Evolutionary conservation across 495 filamentous ascomycete genomes (phyloP).

Genomic region (Talaromyces thailandensis): DNA sequence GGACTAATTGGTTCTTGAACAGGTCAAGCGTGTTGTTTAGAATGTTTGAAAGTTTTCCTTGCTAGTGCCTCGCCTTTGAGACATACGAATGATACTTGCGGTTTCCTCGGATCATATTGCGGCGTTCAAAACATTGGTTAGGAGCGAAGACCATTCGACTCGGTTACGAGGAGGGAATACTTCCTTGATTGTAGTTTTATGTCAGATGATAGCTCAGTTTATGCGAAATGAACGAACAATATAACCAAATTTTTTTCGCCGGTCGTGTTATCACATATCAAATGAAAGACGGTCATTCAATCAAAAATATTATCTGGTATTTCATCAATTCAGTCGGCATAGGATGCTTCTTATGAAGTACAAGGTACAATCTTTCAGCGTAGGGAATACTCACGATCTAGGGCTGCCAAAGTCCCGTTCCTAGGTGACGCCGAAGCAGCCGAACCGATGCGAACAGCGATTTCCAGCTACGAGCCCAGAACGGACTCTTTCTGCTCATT

Average conservation of each 20-base stretch:
- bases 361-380: not conserved
- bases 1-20: conserved; percentile 8
- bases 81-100: not conserved
- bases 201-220: not conserved
- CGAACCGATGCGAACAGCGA: not conserved
- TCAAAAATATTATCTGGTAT: too few relatives aligned
- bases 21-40: conserved; percentile 29
- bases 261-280: too few relatives aligned
- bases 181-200: not conserved
- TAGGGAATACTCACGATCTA: not conserved
- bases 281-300: too few relatives aligned
- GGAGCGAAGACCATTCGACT: not conserved
- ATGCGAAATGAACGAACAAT: not conserved
- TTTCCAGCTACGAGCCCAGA: not conserved
- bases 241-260: not conserved
- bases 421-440: not conserved
- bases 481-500: not conserved
- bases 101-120: not conserved
- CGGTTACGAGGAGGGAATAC: not conserved
- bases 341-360: not conserved
- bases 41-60: not conserved
- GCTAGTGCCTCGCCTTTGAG: not conserved
- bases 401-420: not conserved
- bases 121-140: conserved; percentile 2
- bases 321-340: not conserved